A percentile compares a stretch with the other conserved stretches of the same genome.
phyloP scores from a whole-genome alignment of 495 filamentous ascomycete genomes.

The Aspergillus olivimuriae region DNA sequence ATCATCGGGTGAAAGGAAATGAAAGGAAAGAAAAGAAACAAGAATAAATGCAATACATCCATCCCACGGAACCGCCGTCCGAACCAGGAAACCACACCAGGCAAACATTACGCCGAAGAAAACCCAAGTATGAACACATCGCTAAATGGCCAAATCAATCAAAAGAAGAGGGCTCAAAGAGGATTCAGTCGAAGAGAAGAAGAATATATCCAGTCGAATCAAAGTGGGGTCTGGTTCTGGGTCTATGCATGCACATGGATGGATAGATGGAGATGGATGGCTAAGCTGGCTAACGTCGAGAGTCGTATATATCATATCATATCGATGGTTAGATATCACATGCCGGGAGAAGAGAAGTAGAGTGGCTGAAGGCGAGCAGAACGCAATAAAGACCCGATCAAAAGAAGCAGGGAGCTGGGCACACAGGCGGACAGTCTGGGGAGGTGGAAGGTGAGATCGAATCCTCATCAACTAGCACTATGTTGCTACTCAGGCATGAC shows the following conservation, averaged over 20 bases:
- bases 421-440: constrained; percentile 3
- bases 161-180: constrained; percentile 14
- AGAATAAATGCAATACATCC: too few species aligned
- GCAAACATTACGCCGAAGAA: constrained; percentile 19
- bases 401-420: constrained; percentile 8
- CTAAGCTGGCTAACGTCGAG: constrained; percentile 17
- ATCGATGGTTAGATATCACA: constrained; percentile 7
- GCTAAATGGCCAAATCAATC: constrained; percentile 16
- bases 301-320: too few species aligned
- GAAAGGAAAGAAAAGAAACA: too few species aligned
- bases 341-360: constrained; percentile 9
- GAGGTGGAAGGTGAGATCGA: constrained; percentile 2
- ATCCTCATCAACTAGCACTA: too few species aligned
- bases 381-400: constrained; percentile 5
- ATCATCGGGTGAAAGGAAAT: too few species aligned
- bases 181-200: too few species aligned
- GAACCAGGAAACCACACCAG: constrained; percentile 7
- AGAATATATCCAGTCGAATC: constrained; percentile 20
- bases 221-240: constrained; percentile 17
- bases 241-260: constrained; percentile 26
- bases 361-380: constrained; percentile 1
- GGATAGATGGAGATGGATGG: too few species aligned
- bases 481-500: constrained; percentile 23
- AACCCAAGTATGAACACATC: constrained; percentile 16
- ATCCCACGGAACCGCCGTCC: constrained; percentile 7